A percentile compares a stretch with the other conserved stretches of the same genome.
These are phyloP conservation scores for Amanita pseudoporphyria DNA, from an alignment of 768 basidiomycete genomes.

Conservation along the genomic window DNA sequence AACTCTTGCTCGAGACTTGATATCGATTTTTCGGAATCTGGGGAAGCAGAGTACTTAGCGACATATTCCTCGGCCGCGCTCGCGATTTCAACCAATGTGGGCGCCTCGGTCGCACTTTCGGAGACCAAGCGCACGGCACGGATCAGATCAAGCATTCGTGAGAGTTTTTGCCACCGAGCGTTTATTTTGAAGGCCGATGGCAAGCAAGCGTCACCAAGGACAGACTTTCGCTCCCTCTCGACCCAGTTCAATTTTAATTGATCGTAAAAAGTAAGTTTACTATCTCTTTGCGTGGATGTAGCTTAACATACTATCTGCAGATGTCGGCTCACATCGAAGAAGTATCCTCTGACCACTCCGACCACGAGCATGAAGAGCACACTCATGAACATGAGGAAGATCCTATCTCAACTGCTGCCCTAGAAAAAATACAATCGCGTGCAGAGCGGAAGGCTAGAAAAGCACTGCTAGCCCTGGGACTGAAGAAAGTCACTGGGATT, in stretches of 20 bases:
- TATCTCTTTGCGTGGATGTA: constrained; percentile 20
- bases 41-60: constrained; percentile 34
- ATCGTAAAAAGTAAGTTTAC: constrained; percentile 1
- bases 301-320: constrained; percentile 21
- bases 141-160: constrained; percentile 18
- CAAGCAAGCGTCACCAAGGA: constrained; percentile 22
- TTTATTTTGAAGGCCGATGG: constrained; percentile 12
- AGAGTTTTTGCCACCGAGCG: constrained; percentile 14
- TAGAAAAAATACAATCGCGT: constrained; percentile 91
- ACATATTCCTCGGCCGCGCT: constrained; percentile 47
- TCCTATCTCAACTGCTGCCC: constrained; percentile 72
- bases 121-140: constrained; percentile 51
- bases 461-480: constrained; percentile 80
- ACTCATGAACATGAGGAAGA: constrained; percentile 60
- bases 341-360: constrained; percentile 71
- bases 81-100: constrained; percentile 40
- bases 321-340: constrained; percentile 86
- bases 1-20: constrained; percentile 58
- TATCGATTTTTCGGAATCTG: constrained; percentile 34
- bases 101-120: constrained; percentile 41
- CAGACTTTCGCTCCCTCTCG: constrained; percentile 24
- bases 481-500: constrained; percentile 90
- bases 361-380: constrained; percentile 46
- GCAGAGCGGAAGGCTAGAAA: constrained; percentile 95
- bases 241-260: constrained; percentile 14